Evolutionary conservation across 2,329 filamentous ascomycete genomes (phyloP).

Genomic region (Balansia obtecta): DNA sequence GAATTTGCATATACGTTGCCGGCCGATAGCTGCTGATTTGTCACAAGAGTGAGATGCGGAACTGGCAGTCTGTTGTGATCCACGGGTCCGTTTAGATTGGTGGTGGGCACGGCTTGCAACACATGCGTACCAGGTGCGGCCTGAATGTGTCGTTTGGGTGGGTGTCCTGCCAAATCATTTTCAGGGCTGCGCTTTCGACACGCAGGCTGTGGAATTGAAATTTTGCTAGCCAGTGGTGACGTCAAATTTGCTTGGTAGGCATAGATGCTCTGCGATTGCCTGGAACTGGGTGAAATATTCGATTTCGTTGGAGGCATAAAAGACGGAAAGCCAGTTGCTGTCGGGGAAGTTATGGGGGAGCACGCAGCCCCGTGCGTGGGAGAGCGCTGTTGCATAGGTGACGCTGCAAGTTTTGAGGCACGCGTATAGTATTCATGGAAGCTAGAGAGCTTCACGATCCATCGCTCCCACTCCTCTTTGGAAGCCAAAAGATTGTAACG

Average conservation of each 20-base stretch:
- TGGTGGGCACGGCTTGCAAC: constrained; percentile 6
- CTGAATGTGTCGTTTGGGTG: constrained; percentile 36
- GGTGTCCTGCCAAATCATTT: constrained; percentile 37
- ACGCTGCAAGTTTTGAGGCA: constrained; percentile 37
- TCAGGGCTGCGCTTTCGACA: constrained; percentile 40
- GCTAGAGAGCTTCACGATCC: constrained; percentile 70
- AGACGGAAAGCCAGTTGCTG: constrained; percentile 20
- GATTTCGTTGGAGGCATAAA: constrained; percentile 21
- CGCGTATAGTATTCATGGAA: constrained; percentile 76
- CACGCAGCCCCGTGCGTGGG: constrained; percentile 25
- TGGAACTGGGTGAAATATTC: constrained; percentile 29
- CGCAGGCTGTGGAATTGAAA: constrained; percentile 25
- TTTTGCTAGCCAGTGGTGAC: constrained; percentile 37
- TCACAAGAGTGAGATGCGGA: constrained; percentile 58
- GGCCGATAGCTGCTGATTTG: constrained; percentile 26
- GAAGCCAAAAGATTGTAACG: constrained; percentile 85
- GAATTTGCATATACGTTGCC: constrained; percentile 29
- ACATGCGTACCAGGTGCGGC: constrained; percentile 9
- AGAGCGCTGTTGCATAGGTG: constrained; percentile 29
- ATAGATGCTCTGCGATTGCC: constrained; percentile 26
- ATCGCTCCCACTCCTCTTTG: constrained; percentile 72
- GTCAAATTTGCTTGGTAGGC: constrained; percentile 26
- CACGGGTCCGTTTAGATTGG: constrained; percentile 11
- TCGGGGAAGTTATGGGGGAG: constrained; percentile 40
- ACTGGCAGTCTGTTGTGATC: constrained; percentile 44